phyloP scores from a whole-genome alignment of 257 asterid species.

The Solanum pinnatisectum region DNA sequence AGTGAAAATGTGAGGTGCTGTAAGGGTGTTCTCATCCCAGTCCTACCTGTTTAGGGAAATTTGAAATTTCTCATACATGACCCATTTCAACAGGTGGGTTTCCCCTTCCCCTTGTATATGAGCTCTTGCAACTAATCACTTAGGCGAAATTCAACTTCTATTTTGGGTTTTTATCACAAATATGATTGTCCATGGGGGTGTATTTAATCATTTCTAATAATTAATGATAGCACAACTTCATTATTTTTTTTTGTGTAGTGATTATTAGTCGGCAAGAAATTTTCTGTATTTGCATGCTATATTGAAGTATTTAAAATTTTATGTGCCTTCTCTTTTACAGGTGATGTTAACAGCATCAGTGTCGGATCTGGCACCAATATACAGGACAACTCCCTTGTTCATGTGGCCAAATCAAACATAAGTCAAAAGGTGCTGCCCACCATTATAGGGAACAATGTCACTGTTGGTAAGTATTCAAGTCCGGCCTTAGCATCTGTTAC shows the following conservation, averaged over 20 bases:
- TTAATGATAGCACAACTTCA: background rate
- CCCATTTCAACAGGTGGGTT: background rate
- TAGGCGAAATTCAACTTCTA: background rate
- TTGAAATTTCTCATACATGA: background rate
- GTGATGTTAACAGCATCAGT: conserved; percentile 63
- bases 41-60: background rate
- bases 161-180: background rate
- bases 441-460: conserved; percentile 66
- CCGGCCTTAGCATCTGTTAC: background rate
- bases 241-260: background rate
- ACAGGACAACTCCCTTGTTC: conserved; percentile 80
- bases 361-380: conserved; percentile 74
- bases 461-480: conserved; percentile 44
- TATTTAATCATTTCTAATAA: background rate
- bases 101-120: background rate
- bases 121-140: background rate
- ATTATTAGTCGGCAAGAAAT: background rate
- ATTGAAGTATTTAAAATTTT: background rate
- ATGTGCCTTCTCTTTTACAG: conserved; percentile 19
- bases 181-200: background rate
- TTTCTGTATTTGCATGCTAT: background rate
- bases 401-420: conserved; percentile 69
- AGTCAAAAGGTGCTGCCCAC: conserved; percentile 71
- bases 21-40: background rate
- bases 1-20: background rate